Conservation (phyloP, 345 rosid species). For the Theobroma cacao region DNA sequence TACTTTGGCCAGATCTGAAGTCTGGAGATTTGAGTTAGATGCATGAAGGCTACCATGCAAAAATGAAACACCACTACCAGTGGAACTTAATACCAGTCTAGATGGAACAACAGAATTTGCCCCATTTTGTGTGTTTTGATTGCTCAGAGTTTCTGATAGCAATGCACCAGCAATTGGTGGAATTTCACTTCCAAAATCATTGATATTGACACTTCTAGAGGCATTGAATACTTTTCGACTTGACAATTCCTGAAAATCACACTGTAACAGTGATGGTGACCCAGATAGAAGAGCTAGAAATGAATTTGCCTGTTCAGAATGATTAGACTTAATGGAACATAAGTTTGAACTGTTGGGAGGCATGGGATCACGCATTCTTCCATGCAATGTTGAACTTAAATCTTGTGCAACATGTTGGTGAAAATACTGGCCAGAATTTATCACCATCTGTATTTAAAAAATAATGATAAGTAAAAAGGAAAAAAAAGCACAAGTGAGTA, state of each 20-base stretch:
- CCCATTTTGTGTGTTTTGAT: slow-evolving; percentile 16
- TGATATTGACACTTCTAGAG: slow-evolving; percentile 16
- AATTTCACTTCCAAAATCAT: slow-evolving; percentile 27
- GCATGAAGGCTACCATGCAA: slow-evolving; percentile 25
- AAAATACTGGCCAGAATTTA: slow-evolving; percentile 16
- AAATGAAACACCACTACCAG: slow-evolving; percentile 10
- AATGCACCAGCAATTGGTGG: slow-evolving; percentile 11
- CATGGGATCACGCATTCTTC: slow-evolving; percentile 22
- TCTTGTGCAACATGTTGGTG: slow-evolving; percentile 28
- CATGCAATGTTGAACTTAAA: slow-evolving; percentile 23
- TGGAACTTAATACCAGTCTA: slow-evolving; percentile 12
- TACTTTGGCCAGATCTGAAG: slow-evolving; percentile 24
- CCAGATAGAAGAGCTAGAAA: slow-evolving; percentile 44
- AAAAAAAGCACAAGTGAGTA: background rate
- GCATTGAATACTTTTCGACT: slow-evolving; percentile 24
- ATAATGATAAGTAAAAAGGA: background rate
- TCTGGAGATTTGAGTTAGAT: slow-evolving; percentile 13
- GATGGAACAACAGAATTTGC: slow-evolving; percentile 21
- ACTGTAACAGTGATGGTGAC: slow-evolving; percentile 30
- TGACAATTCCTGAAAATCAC: slow-evolving; percentile 32
- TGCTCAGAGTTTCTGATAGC: slow-evolving; percentile 21
- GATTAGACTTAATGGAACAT: slow-evolving; percentile 17
- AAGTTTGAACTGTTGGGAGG: slow-evolving; percentile 13
- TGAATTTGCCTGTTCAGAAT: slow-evolving; percentile 30
- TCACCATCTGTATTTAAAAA: slow-evolving; percentile 24